Base-by-base conservation (phyloP, 192 early-diverging fungal species). In the Mortierella claussenii region DNA sequence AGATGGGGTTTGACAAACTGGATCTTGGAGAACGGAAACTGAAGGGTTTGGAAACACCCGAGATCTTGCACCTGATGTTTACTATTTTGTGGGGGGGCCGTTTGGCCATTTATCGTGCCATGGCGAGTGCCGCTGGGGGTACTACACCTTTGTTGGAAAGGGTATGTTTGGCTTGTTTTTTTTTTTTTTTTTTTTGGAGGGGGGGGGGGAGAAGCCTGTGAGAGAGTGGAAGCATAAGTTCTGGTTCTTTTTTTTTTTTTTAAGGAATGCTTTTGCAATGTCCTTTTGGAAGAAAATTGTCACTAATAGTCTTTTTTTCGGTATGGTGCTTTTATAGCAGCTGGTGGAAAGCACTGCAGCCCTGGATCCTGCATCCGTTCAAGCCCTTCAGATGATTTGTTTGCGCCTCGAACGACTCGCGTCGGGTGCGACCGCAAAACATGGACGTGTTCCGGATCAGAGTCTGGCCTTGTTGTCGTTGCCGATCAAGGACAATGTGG, bases 1-100 rank as follows among this genome's bases (percentile, higher is more conserved):
- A 87, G 54, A 80, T 94, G 51, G 89, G 89, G 6, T 87, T 91
- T 31, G 81, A 86, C 49, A 80, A 90, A 6, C 86, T 92, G 75
- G 88, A 88, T 54, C 83, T 96, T 26, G 95, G 94, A 21, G 95
- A 95, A 62, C 83, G 84, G 17, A 91, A 90, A 54, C 83, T 97
- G 20, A 97, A 97, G 81, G 95, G 95, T 0, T 75, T 97, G 11
- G 95, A 97, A 70, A 94, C 92, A 7, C 92, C 93, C 4, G 95
- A 97, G 71, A 85, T 89, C 66, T 71, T 96, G 27, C 91, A 85
- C 32, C 65, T 92, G 66, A 88, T 95, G 11, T 65, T 69, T 24
- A 69, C 42, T 8, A 31, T 36, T 7, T 26, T 69, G 5, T 32
- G 62, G 28, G 54, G 36, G 13, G 68, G 63, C 24, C 53, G 65